A percentile compares a stretch with the other conserved stretches of the same genome.
These are phyloP conservation scores for Aotearoamyces nothofagi DNA, from an alignment of 2,329 filamentous ascomycete species.

Conservation along the genomic window DNA sequence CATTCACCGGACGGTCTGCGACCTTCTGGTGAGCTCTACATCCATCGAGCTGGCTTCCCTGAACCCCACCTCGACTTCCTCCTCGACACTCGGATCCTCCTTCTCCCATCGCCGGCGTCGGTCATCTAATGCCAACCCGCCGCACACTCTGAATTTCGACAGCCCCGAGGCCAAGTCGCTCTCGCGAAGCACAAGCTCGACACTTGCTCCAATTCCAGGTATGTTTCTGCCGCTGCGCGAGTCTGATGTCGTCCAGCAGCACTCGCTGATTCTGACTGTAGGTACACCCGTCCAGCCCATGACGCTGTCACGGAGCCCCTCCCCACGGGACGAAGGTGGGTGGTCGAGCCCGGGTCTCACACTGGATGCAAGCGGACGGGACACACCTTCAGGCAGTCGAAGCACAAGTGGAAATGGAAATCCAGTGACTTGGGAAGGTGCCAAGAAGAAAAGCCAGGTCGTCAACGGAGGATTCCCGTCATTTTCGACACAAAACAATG, in stretches of 20 bases:
- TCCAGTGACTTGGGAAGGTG: slow-evolving; percentile 65
- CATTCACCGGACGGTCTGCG: slow-evolving; percentile 13
- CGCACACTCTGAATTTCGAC: slow-evolving; percentile 11
- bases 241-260: neutral
- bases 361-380: slow-evolving; percentile 45
- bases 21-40: slow-evolving; percentile 17
- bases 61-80: slow-evolving; percentile 30
- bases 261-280: slow-evolving; percentile 14
- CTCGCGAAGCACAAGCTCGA: slow-evolving; percentile 7
- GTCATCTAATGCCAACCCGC: slow-evolving; percentile 18
- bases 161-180: slow-evolving; percentile 5
- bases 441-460: slow-evolving; percentile 61
- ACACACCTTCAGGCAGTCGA: slow-evolving; percentile 42
- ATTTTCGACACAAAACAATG: slow-evolving; percentile 67
- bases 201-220: slow-evolving; percentile 17
- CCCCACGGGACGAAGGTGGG: slow-evolving; percentile 67
- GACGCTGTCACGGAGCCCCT: slow-evolving; percentile 79
- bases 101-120: slow-evolving; percentile 21
- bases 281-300: slow-evolving; percentile 47
- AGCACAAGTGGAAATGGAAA: slow-evolving; percentile 36
- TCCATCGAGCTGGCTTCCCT: slow-evolving; percentile 33
- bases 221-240: slow-evolving; percentile 2
- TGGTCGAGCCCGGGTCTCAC: slow-evolving; percentile 78
- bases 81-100: slow-evolving; percentile 28
- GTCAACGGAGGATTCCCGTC: slow-evolving; percentile 62